Base-by-base conservation (phyloP, 805 yeast genomes). In the Ogataea wickerhamii region DNA sequence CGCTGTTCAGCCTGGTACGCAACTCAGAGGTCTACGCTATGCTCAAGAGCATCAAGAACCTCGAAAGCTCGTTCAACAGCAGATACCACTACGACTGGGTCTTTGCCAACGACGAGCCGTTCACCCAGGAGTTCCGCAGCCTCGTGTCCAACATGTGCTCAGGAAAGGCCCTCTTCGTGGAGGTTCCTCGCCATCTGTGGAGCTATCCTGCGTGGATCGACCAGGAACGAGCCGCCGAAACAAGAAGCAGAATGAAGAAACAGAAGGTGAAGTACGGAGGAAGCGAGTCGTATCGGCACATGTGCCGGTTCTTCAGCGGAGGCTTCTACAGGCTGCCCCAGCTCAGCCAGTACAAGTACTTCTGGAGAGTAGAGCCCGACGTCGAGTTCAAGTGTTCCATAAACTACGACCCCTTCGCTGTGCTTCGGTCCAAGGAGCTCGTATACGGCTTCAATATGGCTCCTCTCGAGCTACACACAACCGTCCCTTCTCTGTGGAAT, bases 271-370 rank as follows among this genome's bases (percentile, higher is more conserved):
- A 64, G 40, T 68, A 70, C 38, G 84, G 83, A 10, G 69, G 64
- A 8, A 59, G 66, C n/a, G 63, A 63, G 44, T 66, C 74, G 11
- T 78, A 78, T 50, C 53, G 82, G 36, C 76, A 74, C 54, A 78
- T 78, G 84, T 84, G 94, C 58, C 78, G 87, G 32, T 84, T 78
- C 63, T 82, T 82, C 59, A 71, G 82, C 6, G 93, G 93, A 1
- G 65, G 63, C 42, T 78, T 76, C 51, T 77, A 68, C 56, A 66
- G 66, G 32, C 66, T 76, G 43, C 66, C 68, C 21, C 63, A 66
- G 29, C 48, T 78, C 37, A 38, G 59, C 18, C 51, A 68, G 21
- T 76, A 73, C 52, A 76, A 70, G 32, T 78, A 78, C 66, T 73
- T 74, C 41, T 77, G 79, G 68, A 56, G 84, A 48, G 79, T 78